Evolutionary conservation across 352 stramenopile genomes (phyloP), one percentile per base, ranked within the genome.

Genomic region (Pythium brachiatum): DNA sequence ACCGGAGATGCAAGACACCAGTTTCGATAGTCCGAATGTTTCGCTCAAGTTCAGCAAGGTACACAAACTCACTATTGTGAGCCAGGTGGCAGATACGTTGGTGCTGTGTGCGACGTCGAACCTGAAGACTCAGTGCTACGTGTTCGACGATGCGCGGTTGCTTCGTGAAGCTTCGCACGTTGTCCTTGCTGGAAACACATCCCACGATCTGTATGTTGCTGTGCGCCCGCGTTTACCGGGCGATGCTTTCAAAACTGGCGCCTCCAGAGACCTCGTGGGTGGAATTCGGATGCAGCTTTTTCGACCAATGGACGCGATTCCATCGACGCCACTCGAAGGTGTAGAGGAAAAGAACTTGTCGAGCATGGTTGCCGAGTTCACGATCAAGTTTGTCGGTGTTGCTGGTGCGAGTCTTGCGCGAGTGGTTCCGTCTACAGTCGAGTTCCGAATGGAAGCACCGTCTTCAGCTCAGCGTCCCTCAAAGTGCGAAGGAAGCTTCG

Each of bases 231-330:
- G 88, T 18, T 57, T 96, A 15, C 89, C 86, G 21, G 76, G 62
- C 0, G 88, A 96, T 59, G 83, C 84, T 23, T 86, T 96, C 38
- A 92, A 90, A 61, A 90, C 84, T 29, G 88, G 88, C 3, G 78
- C 75, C 9, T 79, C 78, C 41, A 78, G 88, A 62, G 86, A 96
- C 48, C 70, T 96, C 9, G 82, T 96, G 53, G 88, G 88, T 25
- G 88, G 88, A 15, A 96, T 96, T 68, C 87, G 87, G n/a, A 70
- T 96, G 8, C 87, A 96, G 59, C 66, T 96, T 6, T 94, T 90
- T 71, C 74, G 78, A 4, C 47, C 50, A 0, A 52, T 29, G 1
- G 68, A 69, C 15, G 15, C 21, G 25, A 6, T 38, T 16, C 29
- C 27, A 7, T 7, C 18, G 20, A 18, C 27, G n/a, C 7, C 41